Evolutionary conservation across 176 grass and related monocot genomes (phyloP), one percentile per base, ranked within the genome.

Genomic region (Stipa capillata): DNA sequence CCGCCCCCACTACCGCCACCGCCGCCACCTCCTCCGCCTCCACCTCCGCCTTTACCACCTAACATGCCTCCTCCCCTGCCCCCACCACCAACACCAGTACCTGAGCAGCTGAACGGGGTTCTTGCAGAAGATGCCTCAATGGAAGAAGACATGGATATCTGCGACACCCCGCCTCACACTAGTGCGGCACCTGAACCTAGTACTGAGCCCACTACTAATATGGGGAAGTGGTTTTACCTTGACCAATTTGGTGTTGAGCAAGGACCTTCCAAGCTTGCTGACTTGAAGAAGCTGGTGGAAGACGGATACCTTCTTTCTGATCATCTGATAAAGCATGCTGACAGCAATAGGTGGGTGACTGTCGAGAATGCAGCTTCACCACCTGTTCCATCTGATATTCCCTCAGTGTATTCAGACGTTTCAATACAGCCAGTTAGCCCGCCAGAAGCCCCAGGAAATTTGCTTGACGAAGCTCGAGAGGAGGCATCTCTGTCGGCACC

Each of bases 81-180:
- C 35, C 90, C 90, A 47, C 76, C 78, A 39, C 82, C 90, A 47
- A 72, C 78, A 39, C 82, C 77, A 65, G 77, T 83, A 68, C 41
- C 85, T 13, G 74, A 89, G 50, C 31, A 89, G 70, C 45, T 50
- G 18, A 85, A 84, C 76, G 87, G 42, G 64, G 75, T 55, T 83
- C 13, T 60, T 60, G 86, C 70, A 50, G 92, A 92, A 64, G 85
- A 83, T 72, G 41, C 72, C 57, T 92, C 86, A 45, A 99, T 99
- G 96, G 93, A 95, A 87, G 96, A 95, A 87, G 96, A 99, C 79
- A 99, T 99, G 96, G 96, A 99, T 83, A 99, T 99, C 70, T 95
- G 92, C 4, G 92, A 99, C 74, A 99, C 96, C 9, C 96, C 96
- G 51, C 96, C 96, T 35, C 96, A 94, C 81, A 80, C 39, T 39